Evolutionary conservation across 768 basidiomycete genomes (phyloP).

Genomic region (Trametes gibbosa): DNA sequence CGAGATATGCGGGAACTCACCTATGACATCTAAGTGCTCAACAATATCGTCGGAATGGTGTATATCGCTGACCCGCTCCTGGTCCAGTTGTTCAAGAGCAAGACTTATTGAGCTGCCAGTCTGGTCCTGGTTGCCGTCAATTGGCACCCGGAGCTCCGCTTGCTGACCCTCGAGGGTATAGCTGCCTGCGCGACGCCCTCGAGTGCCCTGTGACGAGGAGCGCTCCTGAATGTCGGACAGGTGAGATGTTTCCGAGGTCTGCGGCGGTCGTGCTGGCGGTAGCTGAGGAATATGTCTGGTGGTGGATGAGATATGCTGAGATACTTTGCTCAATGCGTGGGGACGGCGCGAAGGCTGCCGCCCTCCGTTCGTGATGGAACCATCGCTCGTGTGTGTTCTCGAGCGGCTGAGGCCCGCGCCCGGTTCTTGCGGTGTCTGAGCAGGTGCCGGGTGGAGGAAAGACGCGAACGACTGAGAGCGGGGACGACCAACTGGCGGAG

Average conservation of each 20-base stretch:
- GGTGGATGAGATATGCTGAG: conserved; percentile 23
- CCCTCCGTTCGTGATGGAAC: not conserved
- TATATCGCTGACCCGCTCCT: conserved; percentile 13
- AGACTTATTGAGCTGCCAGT: conserved; percentile 46
- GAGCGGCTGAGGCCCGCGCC: not conserved
- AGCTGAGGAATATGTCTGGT: conserved; percentile 4
- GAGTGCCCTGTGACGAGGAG: not conserved
- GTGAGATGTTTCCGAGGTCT: not conserved
- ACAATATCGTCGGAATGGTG: conserved; percentile 79
- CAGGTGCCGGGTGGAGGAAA: conserved; percentile 1
- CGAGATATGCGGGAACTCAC: conserved; percentile 33
- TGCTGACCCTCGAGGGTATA: conserved; percentile 41
- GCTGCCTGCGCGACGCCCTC: conserved; percentile 15
- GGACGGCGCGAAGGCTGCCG: not conserved
- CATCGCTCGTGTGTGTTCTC: not conserved
- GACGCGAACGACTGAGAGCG: conserved; percentile 20
- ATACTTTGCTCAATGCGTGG: conserved; percentile 25
- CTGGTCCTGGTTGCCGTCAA: conserved; percentile 36
- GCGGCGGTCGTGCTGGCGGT: not conserved
- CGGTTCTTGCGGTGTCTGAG: not conserved
- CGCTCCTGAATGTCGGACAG: conserved; percentile 3
- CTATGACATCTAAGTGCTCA: conserved; percentile 80
- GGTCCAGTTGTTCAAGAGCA: conserved; percentile 16
- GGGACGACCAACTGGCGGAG: conserved; percentile 1
- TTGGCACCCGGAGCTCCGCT: conserved; percentile 38